phyloP scores from a whole-genome alignment of 345 rosid species.

The Citrus australasica region DNA sequence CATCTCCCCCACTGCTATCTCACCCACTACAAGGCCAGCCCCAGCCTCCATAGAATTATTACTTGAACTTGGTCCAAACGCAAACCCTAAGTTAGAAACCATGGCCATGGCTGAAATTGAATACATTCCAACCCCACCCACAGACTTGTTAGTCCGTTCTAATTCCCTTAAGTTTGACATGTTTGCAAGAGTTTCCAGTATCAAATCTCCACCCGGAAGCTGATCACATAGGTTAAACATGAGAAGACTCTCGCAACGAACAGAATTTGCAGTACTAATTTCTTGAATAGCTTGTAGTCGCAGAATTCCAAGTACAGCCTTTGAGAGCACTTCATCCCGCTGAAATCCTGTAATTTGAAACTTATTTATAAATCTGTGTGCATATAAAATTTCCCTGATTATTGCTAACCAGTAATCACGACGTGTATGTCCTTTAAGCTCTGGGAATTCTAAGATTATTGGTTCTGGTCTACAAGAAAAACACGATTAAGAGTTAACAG shows the following conservation, averaged over 20 bases:
- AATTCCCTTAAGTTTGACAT: constrained; percentile 53
- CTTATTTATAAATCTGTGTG: constrained; percentile 66
- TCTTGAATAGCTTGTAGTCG: constrained; percentile 85
- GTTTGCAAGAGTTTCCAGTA: constrained; percentile 83
- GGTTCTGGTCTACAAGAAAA: constrained; percentile 79
- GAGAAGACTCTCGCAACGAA: constrained; percentile 55
- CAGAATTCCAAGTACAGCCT: constrained; percentile 82
- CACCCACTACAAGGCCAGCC: constrained; percentile 66
- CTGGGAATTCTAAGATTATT: constrained; percentile 82
- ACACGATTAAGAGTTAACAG: constrained; percentile 18
- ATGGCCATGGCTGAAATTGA: constrained; percentile 70
- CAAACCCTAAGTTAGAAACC: constrained; percentile 80
- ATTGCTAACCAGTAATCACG: constrained; percentile 94
- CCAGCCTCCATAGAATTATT: constrained; percentile 43
- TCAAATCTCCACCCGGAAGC: constrained; percentile 94
- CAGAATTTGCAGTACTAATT: constrained; percentile 34
- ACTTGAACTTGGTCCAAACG: constrained; percentile 58
- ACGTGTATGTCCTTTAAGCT: constrained; percentile 91
- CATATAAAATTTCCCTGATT: constrained; percentile 68
- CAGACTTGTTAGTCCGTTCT: constrained; percentile 38
- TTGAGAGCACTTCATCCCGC: constrained; percentile 72
- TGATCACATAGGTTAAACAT: constrained; percentile 90
- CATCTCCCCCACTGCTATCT: constrained; percentile 82
- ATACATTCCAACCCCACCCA: constrained; percentile 53
- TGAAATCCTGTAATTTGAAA: constrained; percentile 61